Conservation (phyloP, 495 filamentous ascomycete genomes). For the Podospora anserina region DNA sequence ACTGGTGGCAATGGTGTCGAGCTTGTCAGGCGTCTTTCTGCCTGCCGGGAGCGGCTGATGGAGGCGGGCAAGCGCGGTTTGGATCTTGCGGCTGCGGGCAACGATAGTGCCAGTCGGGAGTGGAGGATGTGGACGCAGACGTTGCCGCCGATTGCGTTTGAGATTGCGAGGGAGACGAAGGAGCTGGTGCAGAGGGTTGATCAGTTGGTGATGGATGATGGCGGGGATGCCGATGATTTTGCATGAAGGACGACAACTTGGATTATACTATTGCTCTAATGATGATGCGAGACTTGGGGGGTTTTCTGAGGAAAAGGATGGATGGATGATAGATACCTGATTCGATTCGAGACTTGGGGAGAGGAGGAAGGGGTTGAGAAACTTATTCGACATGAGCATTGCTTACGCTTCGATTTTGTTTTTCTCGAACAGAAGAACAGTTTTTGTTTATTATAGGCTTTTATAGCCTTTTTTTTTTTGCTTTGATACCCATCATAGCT, state of each 20-base stretch:
- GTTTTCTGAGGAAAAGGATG: neutral
- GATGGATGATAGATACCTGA: neutral
- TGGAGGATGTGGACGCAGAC: slow-evolving; percentile 66
- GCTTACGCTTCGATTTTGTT: neutral
- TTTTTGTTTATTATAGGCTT: slow-evolving; percentile 8
- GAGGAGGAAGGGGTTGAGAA: no score
- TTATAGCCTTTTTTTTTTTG: neutral
- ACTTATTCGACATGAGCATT: slow-evolving; percentile 1
- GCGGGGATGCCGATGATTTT: slow-evolving; percentile 46
- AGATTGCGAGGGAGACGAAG: slow-evolving; percentile 79
- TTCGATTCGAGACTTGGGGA: neutral
- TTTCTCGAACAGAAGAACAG: neutral
- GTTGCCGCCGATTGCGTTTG: slow-evolving; percentile 80
- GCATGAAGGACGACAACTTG: slow-evolving; percentile 24
- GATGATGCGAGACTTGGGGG: neutral
- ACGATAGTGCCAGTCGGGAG: slow-evolving; percentile 45
- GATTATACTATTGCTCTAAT: neutral
- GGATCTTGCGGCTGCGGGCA: slow-evolving; percentile 46
- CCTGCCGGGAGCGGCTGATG: slow-evolving; percentile 63
- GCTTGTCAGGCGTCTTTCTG: slow-evolving; percentile 60
- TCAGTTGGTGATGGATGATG: slow-evolving; percentile 37
- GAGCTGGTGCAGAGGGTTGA: slow-evolving; percentile 57
- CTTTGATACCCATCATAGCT: slow-evolving; percentile 35
- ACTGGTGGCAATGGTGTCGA: slow-evolving; percentile 54
- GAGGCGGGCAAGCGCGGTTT: slow-evolving; percentile 64